Conservation (phyloP, 306 rosid genomes). For the Prinsepia uniflora region DNA sequence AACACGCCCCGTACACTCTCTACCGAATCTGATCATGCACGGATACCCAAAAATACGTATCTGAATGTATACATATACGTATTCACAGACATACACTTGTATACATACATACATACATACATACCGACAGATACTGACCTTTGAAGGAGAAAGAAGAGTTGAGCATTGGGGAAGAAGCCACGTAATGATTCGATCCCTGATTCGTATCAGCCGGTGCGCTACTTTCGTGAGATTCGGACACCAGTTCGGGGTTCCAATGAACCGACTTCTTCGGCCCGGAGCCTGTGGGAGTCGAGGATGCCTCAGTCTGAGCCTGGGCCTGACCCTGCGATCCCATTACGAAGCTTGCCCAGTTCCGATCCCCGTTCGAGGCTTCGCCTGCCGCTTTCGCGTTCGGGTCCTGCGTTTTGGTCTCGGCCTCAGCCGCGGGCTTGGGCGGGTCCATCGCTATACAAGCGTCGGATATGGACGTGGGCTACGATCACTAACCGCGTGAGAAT, state of each 20-base stretch:
- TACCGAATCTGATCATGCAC: slow-evolving; percentile 49
- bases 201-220: slow-evolving; percentile 31
- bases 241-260: slow-evolving; percentile 79
- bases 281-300: slow-evolving; percentile 3
- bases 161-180: slow-evolving; percentile 28
- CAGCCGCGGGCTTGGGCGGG: slow-evolving; percentile 28
- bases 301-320: slow-evolving; percentile 20
- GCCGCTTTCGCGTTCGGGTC: slow-evolving; percentile 21
- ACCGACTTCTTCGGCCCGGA: slow-evolving; percentile 64
- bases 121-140: slow-evolving; percentile 39
- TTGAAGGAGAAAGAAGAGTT: slow-evolving; percentile 40
- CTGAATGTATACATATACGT: neutral
- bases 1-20: slow-evolving; percentile 59
- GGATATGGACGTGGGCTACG: neutral
- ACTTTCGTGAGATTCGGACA: slow-evolving; percentile 41
- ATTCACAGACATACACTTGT: neutral
- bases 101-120: neutral
- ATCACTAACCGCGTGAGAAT: slow-evolving; percentile 11
- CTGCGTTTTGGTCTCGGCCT: slow-evolving; percentile 17
- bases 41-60: neutral
- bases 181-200: slow-evolving; percentile 31
- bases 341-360: slow-evolving; percentile 27
- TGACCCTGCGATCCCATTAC: slow-evolving; percentile 37
- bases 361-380: slow-evolving; percentile 26
- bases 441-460: slow-evolving; percentile 40